phyloP scores from a whole-genome alignment of 2,329 filamentous ascomycete species.

The Nemania diffusa region DNA sequence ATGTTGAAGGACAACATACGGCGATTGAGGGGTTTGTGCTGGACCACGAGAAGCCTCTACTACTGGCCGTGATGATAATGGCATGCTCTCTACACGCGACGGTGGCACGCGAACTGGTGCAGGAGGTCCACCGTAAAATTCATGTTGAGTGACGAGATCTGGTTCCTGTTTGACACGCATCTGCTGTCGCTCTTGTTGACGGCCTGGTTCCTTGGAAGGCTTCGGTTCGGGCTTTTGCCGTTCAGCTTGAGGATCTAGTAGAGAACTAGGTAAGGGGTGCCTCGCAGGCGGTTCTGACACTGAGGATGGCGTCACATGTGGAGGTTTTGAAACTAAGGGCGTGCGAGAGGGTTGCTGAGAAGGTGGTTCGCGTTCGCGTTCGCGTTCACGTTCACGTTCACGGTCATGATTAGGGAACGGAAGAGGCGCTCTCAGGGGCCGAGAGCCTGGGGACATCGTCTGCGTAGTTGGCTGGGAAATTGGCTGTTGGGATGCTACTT shows the following conservation, averaged over 20 bases:
- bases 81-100: conserved; percentile 54
- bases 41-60: conserved; percentile 57
- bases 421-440: conserved; percentile 59
- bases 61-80: conserved; percentile 54
- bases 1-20: conserved; percentile 53
- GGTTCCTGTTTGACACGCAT: conserved; percentile 63
- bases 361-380: conserved; percentile 45
- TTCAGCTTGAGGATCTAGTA: conserved; percentile 47
- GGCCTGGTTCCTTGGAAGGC: conserved; percentile 47
- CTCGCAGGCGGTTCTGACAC: conserved; percentile 45
- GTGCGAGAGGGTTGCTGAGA: conserved; percentile 48
- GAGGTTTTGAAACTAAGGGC: conserved; percentile 46
- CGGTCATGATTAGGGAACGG: conserved; percentile 60
- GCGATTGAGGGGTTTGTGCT: conserved; percentile 49
- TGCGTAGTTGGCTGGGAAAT: conserved; percentile 54
- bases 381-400: too few species aligned
- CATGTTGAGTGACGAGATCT: conserved; percentile 59
- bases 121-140: conserved; percentile 55
- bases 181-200: conserved; percentile 47
- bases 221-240: conserved; percentile 49
- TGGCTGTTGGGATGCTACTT: conserved; percentile 50
- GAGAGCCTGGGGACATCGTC: conserved; percentile 59
- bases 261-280: conserved; percentile 47
- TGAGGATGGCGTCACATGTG: conserved; percentile 43
- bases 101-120: conserved; percentile 54